Evolutionary conservation across 2,329 filamentous ascomycete species (phyloP).

Genomic region (Penicillium griseofulvum): DNA sequence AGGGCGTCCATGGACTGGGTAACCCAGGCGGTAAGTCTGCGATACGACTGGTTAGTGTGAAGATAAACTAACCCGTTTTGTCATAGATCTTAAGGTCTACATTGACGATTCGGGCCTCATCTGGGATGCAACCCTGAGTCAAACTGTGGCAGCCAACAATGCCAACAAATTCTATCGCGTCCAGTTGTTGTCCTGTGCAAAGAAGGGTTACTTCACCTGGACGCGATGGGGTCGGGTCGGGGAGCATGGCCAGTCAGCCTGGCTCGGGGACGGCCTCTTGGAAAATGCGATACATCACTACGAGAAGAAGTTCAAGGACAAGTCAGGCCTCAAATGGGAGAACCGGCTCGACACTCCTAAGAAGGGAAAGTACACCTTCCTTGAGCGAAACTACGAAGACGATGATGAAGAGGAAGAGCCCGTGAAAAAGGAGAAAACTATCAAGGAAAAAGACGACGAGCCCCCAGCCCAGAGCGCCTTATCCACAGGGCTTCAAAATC

Average conservation of each 20-base stretch:
- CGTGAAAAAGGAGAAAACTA: slow-evolving; percentile 33
- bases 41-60: neutral
- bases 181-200: slow-evolving; percentile 54
- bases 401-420: slow-evolving; percentile 53
- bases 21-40: neutral
- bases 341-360: slow-evolving; percentile 51
- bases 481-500: slow-evolving; percentile 57
- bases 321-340: slow-evolving; percentile 53
- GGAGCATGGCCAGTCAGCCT: slow-evolving; percentile 48
- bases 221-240: slow-evolving; percentile 78
- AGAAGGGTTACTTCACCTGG: slow-evolving; percentile 58
- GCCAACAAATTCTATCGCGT: slow-evolving; percentile 82
- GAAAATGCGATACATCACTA: slow-evolving; percentile 46
- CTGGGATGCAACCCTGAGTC: slow-evolving; percentile 76
- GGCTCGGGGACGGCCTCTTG: slow-evolving; percentile 41
- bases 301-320: slow-evolving; percentile 58
- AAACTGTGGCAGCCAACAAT: slow-evolving; percentile 68
- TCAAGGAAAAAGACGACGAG: slow-evolving; percentile 37
- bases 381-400: slow-evolving; percentile 73
- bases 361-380: slow-evolving; percentile 67
- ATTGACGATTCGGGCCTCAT: slow-evolving; percentile 66
- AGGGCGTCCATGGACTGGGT: slow-evolving; percentile 22
- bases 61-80: neutral
- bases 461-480: slow-evolving; percentile 57
- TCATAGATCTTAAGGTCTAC: slow-evolving; percentile 51